Percentiles rank a stretch among this genome's conserved stretches.
phyloP scores from a whole-genome alignment of 1,284 basidiomycete genomes.

The Cryptococcus amylolentus region DNA sequence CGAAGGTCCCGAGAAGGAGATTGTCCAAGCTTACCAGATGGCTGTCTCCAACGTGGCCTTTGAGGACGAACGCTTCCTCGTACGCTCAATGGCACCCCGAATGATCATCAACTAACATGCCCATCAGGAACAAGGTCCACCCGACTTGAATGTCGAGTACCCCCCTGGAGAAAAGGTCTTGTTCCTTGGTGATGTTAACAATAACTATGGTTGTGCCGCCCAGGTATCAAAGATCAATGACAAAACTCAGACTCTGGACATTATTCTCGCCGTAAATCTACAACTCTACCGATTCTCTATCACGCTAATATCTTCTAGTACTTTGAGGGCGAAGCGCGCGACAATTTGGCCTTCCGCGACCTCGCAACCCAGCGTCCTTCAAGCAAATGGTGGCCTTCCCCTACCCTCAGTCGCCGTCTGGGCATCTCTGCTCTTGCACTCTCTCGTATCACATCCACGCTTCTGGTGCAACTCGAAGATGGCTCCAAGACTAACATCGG shows the following conservation, averaged over 20 bases:
- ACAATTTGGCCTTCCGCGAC: conserved; percentile 71
- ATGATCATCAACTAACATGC: background rate
- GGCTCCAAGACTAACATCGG: conserved; percentile 83
- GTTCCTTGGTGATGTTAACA: conserved; percentile 84
- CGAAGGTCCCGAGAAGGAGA: conserved; percentile 73
- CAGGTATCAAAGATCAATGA: conserved; percentile 62
- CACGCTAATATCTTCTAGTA: conserved; percentile 57
- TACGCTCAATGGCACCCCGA: conserved; percentile 45
- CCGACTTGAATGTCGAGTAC: conserved; percentile 82
- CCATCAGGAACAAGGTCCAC: conserved; percentile 60
- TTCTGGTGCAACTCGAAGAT: conserved; percentile 74
- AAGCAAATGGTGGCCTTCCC: conserved; percentile 70
- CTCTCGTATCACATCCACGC: conserved; percentile 86
- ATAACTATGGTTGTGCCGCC: conserved; percentile 81
- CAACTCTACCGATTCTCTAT: background rate
- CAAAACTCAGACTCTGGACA: conserved; percentile 62
- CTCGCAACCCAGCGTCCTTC: conserved; percentile 60
- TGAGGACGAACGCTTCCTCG: conserved; percentile 85
- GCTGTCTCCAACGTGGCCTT: conserved; percentile 70
- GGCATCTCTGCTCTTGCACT: conserved; percentile 70
- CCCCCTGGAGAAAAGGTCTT: conserved; percentile 87
- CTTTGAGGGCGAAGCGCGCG: conserved; percentile 73
- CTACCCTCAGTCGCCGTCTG: conserved; percentile 66
- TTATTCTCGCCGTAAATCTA: conserved; percentile 71
- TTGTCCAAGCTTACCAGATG: conserved; percentile 82